Conservation (phyloP, 306 rosid genomes). For the Prunus davidiana region DNA sequence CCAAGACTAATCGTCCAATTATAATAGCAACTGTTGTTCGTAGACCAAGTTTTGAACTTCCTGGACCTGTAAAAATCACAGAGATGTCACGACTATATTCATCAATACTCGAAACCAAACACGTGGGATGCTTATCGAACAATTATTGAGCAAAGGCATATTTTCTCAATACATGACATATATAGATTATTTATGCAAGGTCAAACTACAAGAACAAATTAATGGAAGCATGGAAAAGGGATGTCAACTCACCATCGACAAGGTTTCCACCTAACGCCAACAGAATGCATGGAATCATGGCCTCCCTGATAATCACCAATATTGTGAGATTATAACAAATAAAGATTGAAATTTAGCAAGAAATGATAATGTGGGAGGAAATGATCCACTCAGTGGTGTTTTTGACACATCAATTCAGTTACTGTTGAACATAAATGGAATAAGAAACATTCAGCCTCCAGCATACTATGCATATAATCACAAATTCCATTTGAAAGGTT, state of each 20-base stretch:
- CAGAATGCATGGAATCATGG: slow-evolving; percentile 99
- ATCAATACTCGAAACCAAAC: not conserved
- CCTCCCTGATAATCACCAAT: slow-evolving; percentile 69
- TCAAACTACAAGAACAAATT: not conserved
- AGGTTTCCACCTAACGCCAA: slow-evolving; percentile 98
- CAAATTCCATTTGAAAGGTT: not conserved
- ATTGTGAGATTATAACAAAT: slow-evolving; percentile 26
- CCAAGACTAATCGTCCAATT: slow-evolving; percentile 69
- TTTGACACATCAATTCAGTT: not conserved
- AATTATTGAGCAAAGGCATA: not conserved
- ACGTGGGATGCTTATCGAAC: not conserved
- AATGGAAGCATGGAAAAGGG: not conserved
- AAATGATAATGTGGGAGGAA: not conserved
- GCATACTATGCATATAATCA: too few species aligned
- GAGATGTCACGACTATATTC: not conserved
- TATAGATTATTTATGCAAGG: not conserved
- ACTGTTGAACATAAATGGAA: not conserved
- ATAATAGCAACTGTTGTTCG: slow-evolving; percentile 87
- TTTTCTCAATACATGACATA: not conserved
- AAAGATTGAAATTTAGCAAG: not conserved
- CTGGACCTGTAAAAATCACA: slow-evolving; percentile 71
- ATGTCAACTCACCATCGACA: slow-evolving; percentile 67
- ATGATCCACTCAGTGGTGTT: not conserved
- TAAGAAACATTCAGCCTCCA: too few species aligned
- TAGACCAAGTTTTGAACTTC: slow-evolving; percentile 88